A percentile compares a stretch with the other conserved stretches of the same genome.
phyloP scores from a whole-genome alignment of 2,329 filamentous ascomycete species.

The Lasiodiplodia sp. region DNA sequence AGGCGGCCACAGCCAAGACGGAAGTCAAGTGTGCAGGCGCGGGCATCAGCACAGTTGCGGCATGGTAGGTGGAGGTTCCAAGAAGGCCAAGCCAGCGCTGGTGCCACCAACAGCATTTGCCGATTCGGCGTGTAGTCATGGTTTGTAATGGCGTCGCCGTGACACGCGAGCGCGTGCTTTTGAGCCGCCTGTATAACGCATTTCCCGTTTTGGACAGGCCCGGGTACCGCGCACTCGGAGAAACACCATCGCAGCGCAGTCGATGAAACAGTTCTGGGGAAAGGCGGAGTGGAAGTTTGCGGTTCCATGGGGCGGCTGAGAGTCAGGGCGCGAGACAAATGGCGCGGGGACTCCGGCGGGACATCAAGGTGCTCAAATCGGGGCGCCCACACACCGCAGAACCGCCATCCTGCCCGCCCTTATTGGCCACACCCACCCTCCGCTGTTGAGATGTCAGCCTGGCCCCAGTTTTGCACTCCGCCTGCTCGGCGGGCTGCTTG shows the following conservation, averaged over 20 bases:
- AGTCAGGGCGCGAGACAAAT: background rate
- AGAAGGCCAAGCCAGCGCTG: constrained; percentile 22
- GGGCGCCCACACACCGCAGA: constrained; percentile 1
- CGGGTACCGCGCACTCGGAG: background rate
- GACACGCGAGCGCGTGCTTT: background rate
- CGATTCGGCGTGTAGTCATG: background rate
- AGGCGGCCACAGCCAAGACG: constrained; percentile 15
- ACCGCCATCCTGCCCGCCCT: background rate
- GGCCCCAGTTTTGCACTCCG: constrained; percentile 15
- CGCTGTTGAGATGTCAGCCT: background rate
- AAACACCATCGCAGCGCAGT: background rate
- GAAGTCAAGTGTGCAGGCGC: background rate
- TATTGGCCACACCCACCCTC: background rate
- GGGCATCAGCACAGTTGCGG: constrained; percentile 10
- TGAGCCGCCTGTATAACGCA: background rate
- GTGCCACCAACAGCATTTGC: background rate
- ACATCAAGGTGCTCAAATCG: constrained; percentile 21
- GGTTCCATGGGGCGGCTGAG: too few relatives aligned
- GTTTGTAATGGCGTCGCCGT: background rate
- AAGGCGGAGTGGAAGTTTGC: background rate
- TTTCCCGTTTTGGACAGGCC: constrained; percentile 5
- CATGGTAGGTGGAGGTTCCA: constrained; percentile 20
- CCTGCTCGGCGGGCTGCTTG: constrained; percentile 12
- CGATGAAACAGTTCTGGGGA: background rate
- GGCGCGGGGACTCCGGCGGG: constrained; percentile 3